A percentile compares a stretch with the other conserved stretches of the same genome.
Conservation (phyloP, 1,139 yeast species). For the Taphrina wiesneri region DNA sequence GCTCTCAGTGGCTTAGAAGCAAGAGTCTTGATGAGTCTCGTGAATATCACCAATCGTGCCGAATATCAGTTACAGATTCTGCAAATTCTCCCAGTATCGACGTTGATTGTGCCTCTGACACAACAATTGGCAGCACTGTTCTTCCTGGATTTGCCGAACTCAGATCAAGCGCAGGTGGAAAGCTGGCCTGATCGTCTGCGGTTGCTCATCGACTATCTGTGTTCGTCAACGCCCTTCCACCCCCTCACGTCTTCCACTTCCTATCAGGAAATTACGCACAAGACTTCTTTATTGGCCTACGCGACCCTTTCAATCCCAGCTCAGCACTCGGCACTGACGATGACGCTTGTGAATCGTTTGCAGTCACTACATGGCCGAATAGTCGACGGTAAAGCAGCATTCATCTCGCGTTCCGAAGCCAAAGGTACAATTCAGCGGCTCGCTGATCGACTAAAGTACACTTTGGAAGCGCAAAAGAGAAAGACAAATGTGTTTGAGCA, state of each 20-base stretch:
- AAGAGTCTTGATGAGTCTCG: background rate
- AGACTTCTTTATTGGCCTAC: background rate
- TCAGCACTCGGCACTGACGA: background rate
- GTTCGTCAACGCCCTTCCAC: background rate
- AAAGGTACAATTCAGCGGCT: slow-evolving; percentile 22
- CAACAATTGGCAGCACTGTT: background rate
- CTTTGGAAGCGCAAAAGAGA: background rate
- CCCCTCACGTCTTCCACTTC: background rate
- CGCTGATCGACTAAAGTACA: slow-evolving; percentile 5
- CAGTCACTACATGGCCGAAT: slow-evolving; percentile 28
- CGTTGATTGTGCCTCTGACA: background rate
- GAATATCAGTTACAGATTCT: background rate
- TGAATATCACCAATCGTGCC: background rate
- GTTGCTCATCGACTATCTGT: background rate
- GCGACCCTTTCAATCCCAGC: background rate
- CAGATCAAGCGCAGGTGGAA: background rate
- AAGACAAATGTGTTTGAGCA: background rate
- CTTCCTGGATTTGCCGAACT: background rate
- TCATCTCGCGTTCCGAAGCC: slow-evolving; percentile 24
- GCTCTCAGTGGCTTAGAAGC: background rate
- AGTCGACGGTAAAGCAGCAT: slow-evolving; percentile 30
- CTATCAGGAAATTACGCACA: background rate
- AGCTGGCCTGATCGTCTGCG: background rate
- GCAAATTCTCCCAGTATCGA: background rate
- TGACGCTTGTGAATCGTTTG: background rate